A percentile compares a stretch with the other conserved stretches of the same genome.
Evolutionary conservation across 2,329 filamentous ascomycete genomes (phyloP).

Genomic region (Fusarium sp.): DNA sequence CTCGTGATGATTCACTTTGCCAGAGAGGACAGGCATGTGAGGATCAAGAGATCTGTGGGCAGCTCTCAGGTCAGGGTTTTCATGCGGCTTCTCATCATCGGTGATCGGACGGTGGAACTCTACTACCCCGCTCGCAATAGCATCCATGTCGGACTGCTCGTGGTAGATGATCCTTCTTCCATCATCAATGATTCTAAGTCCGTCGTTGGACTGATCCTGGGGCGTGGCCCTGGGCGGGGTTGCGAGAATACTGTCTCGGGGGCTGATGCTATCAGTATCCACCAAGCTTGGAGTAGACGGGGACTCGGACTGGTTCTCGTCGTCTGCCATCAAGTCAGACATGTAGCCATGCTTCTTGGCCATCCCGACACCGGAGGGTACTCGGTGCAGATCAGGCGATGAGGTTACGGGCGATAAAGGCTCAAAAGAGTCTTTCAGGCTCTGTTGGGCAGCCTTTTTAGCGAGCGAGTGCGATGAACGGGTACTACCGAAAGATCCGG

Average conservation of each 20-base stretch:
- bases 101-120: constrained; percentile 38
- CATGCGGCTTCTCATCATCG: constrained; percentile 32
- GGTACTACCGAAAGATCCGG: constrained; percentile 35
- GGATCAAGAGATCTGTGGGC: constrained; percentile 31
- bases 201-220: constrained; percentile 43
- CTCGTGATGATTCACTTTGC: constrained; percentile 4
- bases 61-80: constrained; percentile 16
- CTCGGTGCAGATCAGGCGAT: constrained; percentile 33
- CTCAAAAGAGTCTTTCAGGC: constrained; percentile 33
- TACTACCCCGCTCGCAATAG: constrained; percentile 35
- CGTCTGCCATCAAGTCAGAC: constrained; percentile 43
- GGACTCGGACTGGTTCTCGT: constrained; percentile 45
- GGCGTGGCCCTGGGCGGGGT: constrained; percentile 38
- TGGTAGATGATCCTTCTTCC: constrained; percentile 43
- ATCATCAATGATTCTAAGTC: constrained; percentile 42
- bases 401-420: constrained; percentile 27
- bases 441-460: constrained; percentile 38
- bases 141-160: constrained; percentile 40
- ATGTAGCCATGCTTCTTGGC: constrained; percentile 44
- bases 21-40: constrained; percentile 34
- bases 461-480: constrained; percentile 39
- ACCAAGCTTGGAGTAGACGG: constrained; percentile 45
- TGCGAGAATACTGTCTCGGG: constrained; percentile 42
- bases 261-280: constrained; percentile 46
- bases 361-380: constrained; percentile 43